Base-by-base conservation (phyloP, 73 alveolate genomes). In the Paramecium octaurelia region DNA sequence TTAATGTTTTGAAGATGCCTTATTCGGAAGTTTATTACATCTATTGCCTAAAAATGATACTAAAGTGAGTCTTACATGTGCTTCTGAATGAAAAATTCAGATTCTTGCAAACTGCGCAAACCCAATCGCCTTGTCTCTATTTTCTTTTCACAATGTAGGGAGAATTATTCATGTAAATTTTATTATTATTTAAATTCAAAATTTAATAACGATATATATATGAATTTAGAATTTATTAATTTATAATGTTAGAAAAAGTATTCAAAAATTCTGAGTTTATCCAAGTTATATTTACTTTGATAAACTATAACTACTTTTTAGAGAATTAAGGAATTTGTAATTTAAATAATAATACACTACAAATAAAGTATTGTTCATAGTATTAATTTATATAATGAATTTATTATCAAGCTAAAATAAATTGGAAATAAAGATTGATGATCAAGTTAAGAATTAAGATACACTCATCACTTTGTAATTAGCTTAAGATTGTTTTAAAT, bases 41-140 rank as follows among this genome's bases (percentile, higher is more conserved):
- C 84, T 68, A 24, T 68, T 68, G n/a, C 84, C 84, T 68, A 68
- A 27, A 59, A 31, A 31, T 31, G 10, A 31, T 2, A 24, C 11
- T 31, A 68, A 18, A 1, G 6, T 23, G 29, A 6, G 11, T 68
- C 69, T 89, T 93, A 44, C 96, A 93, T 38, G 83, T 44, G 16
- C 75, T 83, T 83, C 96, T 91, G 85, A 93, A 93, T 27, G 96
- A 88, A 68, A 89, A 93, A 44, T 93, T 93, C 44, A 93, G 58
- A 93, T 93, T 93, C 40, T 75, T 76, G n/a, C 96, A 93, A 80
- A 57, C 58, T 10, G 42, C 10, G 43, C 96, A 93, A 34, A 90
- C 77, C 96, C 96, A 93, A 64, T 93, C 96, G 4, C 96, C 96
- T 20, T 1, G 6, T 68, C 84, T 20, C 4, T 68, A 24, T 18